Base-by-base conservation (phyloP, 1,139 yeast species). In the Debaryomyces subglobosus region DNA sequence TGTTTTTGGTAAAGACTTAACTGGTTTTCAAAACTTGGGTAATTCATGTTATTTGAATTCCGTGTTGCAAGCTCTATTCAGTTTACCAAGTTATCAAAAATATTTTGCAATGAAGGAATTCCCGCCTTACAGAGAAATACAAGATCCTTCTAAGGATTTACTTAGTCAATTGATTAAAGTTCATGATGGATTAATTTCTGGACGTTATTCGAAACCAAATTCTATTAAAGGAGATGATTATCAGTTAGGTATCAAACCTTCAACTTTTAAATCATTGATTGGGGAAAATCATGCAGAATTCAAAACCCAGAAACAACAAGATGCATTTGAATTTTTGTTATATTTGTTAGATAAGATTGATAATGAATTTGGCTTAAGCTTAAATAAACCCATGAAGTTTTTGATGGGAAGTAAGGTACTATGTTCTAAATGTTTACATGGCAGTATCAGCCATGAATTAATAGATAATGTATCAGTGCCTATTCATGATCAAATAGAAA, bases 11-110 rank as follows among this genome's bases (percentile, higher is more conserved):
- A 64, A 79, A 36, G 86, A 84, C 5, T 69, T 86, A 49, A 85
- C 96, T 1, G 99, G 99, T 0, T 69, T 95, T 62, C 82, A 85
- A 55, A 94, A 94, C 63, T 69, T 94, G 54, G 99, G 99, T 3
- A 94, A 94, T 61, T 87, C 97, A 0, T 94, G 99, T 67, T 94
- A 94, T 64, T 60, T 94, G 53, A 88, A 92, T 45, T 86, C 96
- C 1, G 92, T 85, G 0, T 54, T 90, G 4, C 99, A 94, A 65
- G 76, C 85, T 3, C 69, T 94, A 47, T 76, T 69, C 55, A 63
- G 68, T 41, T 58, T 70, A 36, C 50, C 58, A 0, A 53, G 59
- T 7, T 86, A 87, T 58, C 51, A 59, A 67, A 74, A 60, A 23
- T 59, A 69, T 65, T 69, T 71, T 56, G 39, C 56, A 43, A 38